Base-by-base conservation (phyloP, 371 early-diverging fungal genomes). In the Rhizopus delemar region DNA sequence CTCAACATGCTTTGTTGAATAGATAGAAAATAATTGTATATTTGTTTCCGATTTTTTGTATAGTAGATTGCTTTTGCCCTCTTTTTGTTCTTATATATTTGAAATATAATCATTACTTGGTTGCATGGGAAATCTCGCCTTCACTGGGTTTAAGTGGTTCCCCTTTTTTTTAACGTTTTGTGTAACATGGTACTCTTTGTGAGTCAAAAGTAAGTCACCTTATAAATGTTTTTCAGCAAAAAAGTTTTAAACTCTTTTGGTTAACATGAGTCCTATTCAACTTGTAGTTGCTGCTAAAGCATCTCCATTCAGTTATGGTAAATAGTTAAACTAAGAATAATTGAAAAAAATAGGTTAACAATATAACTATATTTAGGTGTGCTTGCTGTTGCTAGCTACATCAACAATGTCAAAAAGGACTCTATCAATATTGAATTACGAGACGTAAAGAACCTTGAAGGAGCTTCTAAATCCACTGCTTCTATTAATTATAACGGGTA, bases 271-370 rank as follows among this genome's bases (percentile, higher is more conserved):
- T 59, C 34, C 65, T 36, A 49, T 73, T 38, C 59, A 61, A 46
- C 69, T 77, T 50, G 62, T 65, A 63, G 74, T 73, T 73, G 77
- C 77, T 57, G 56, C 71, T 32, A 73, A 73, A 53, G 75, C 75
- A 48, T 65, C 74, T 5, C 77, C 73, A 41, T 64, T 73, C 38
- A 65, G 62, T 50, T 73, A 73, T 50, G 76, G 73, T 76, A 69
- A 15, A 11, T 56, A 35, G 6, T 38, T 34, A 4, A 43, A 38
- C 15, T n/a, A 50, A 0, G 34, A 57, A 50, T 3, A 57, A 28
- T 11, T 12, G 31, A 13, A 31, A 15, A 36, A 11, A 2, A 22
- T 38, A 32, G 28, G 3, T 31, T 32, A 34, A n/a, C 36, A 34
- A 41, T 22, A 22, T 22, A 22, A 22, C 22, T 22, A 2, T 22